These are phyloP conservation scores for Alternaria gansuensis DNA, from an alignment of 2,329 filamentous ascomycete genomes.

Conservation along the genomic window DNA sequence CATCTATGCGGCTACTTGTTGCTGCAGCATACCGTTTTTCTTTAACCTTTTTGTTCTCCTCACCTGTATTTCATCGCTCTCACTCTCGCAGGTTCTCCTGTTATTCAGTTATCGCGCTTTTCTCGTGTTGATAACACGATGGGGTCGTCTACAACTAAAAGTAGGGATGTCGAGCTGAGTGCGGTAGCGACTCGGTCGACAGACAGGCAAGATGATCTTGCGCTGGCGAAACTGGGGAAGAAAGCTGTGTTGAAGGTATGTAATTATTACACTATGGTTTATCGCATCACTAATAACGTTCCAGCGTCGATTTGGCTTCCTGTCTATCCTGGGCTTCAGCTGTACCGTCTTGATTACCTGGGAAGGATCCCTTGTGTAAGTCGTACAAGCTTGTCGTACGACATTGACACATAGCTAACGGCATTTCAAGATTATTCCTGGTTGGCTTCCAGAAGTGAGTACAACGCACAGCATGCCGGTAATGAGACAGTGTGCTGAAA, in stretches of 20 bases:
- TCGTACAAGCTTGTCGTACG: background rate
- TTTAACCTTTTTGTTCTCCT: background rate
- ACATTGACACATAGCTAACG: slow-evolving; percentile 17
- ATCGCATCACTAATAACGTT: background rate
- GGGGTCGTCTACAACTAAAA: slow-evolving; percentile 22
- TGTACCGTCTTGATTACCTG: slow-evolving; percentile 44
- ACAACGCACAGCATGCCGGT: background rate
- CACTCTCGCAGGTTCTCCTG: background rate
- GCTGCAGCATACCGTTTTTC: slow-evolving; percentile 5
- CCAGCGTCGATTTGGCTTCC: slow-evolving; percentile 41
- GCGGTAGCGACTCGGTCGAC: slow-evolving; percentile 14
- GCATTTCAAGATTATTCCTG: slow-evolving; percentile 26
- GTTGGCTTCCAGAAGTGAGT: slow-evolving; percentile 34
- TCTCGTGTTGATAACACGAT: slow-evolving; percentile 17
- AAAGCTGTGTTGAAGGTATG: slow-evolving; percentile 37
- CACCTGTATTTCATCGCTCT: background rate
- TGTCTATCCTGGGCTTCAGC: slow-evolving; percentile 40
- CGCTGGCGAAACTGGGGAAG: slow-evolving; percentile 36
- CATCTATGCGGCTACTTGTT: slow-evolving; percentile 12
- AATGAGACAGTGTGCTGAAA: slow-evolving; percentile 1
- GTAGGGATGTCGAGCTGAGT: slow-evolving; percentile 25
- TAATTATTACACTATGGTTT: background rate
- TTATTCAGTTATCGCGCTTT: background rate
- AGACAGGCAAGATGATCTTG: slow-evolving; percentile 30
- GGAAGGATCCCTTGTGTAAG: slow-evolving; percentile 40